Base-by-base conservation (phyloP, 352 stramenopile genomes). In the Plasmopara viticola region DNA sequence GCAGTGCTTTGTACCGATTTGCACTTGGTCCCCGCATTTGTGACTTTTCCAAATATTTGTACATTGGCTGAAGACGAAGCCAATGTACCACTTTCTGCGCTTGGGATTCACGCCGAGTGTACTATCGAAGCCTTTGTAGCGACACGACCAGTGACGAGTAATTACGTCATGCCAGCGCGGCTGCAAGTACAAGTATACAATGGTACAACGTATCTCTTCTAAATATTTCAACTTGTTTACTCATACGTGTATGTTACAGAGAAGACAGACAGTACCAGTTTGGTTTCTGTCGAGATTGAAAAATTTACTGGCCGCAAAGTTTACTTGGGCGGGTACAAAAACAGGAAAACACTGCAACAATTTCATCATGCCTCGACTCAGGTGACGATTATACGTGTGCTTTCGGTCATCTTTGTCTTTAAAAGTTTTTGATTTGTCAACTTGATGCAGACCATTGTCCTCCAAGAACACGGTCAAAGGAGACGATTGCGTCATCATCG, bases 331-430 rank as follows among this genome's bases (percentile, higher is more conserved):
- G 92, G 92, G 9, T 97, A 91, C 53, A 67, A 76, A 31, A 72
- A 97, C 64, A 85, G 85, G 28, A 86, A 90, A 44, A 97, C 72
- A 0, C 78, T 90, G 39, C 72, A 86, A 41, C 64, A 95, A 14
- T 97, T 94, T 60, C 91, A 97, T 59, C 90, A 98, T 58, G 90
- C 87, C 9, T 84, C 71, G 2, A 76, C 74, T 2, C 90, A 97
- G 72, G 79, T 90, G 20, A 25, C 20, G 20, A 25, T 3, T 25
- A 25, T 25, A 25, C 3, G 20, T 25, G 20, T 25, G 20, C 1
- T 25, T 25, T 25, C 20, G 20, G 1, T 25, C 1, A 25, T 25
- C 20, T 25, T 25, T 25, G 20, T 25, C 20, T 25, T 35, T 35
- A 12, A 35, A 35, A 35, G 10, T 38, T 30, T 42, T 18, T 31